Evolutionary conservation across 225 moss, liverwort and hornwort species (phyloP), one percentile per base, ranked within the genome.

Genomic region (Asterella californica): DNA sequence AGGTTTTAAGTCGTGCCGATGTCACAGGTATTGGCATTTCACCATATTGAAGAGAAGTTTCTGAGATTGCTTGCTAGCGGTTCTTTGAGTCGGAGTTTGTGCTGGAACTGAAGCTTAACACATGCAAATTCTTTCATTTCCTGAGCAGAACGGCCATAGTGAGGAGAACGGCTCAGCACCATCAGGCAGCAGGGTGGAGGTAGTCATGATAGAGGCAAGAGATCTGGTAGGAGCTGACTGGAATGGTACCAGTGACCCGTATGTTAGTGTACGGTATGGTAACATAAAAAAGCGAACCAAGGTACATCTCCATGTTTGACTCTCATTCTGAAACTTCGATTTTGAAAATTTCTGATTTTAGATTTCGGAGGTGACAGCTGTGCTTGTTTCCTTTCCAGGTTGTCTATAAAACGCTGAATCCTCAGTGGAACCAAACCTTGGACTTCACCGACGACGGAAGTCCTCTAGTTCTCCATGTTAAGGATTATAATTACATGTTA

Each of bases 181-280:
- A 72, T 83, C 88, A 52, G 94, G 91, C 74, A 90, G 90, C 80
- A 82, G 77, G 80, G 87, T 97, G 55, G 96, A 97, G 76, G 46
- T 97, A 79, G 88, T 88, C 27, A 78, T 97, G 37, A 79, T 97
- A 53, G 94, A 94, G 87, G 96, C 90, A 27, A 89, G 90, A 72
- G 94, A 97, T 72, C 82, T 97, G 46, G 81, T 94, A 82, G 96
- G 90, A 54, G 96, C 94, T 60, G 96, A 97, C 81, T 91, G 96
- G 96, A 90, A 87, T 82, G 94, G 94, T 27, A 94, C 94, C 38
- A 97, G 96, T 86, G 96, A 97, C 82, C 96, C 96, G 6, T 97
- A 97, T 77, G 96, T 97, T 71, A 97, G 96, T 86, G 96, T 92
- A 78, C 94, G 96, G 52, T 97, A 97, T 57, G 96, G 96, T 83